Evolutionary conservation across 2,329 filamentous ascomycete species (phyloP), one percentile per base, ranked within the genome.

Genomic region (Tolypocladium endophyticum): DNA sequence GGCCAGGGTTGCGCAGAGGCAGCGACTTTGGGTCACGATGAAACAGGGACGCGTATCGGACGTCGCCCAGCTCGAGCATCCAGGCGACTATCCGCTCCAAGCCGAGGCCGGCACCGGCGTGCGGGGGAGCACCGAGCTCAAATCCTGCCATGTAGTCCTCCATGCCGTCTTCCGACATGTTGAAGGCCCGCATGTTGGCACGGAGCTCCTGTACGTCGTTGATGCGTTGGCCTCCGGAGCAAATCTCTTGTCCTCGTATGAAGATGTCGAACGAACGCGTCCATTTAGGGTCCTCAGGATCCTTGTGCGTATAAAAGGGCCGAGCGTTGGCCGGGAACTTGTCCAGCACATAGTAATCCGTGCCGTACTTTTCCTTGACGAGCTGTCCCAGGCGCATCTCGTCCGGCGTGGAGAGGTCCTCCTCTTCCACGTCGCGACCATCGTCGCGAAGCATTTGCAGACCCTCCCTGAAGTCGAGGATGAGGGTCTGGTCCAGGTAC

Each of bases 241-340:
- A 86, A 60, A 97, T 94, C 72, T 97, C 92, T 69, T 97, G 92
- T 0, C 92, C 92, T 36, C 92, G 88, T 52, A 96, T 82, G 76
- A 97, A 97, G 60, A 97, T 95, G 71, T 97, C 92, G 67, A 96
- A 97, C 0, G 92, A 96, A 71, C 96, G 96, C 57, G 92, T 97
- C 71, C 86, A 85, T 39, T 82, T 79, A 16, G 83, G 78, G 68
- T 95, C 84, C 20, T 87, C 79, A 1, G 87, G 82, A 63, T 96
- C 90, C 35, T 87, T 87, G 83, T 96, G 92, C 1, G 92, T 90
- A 70, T 97, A 96, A 75, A 97, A 96, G 0, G 92, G 92, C 52
- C 92, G 85, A 2, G 90, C 92, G 8, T 85, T 87, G 28, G 84
- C 79, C 0, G 92, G 92, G 77, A 97, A 97, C 70, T 95, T 96